Evolutionary conservation across 2,329 filamentous ascomycete genomes (phyloP).

Genomic region (Ophiostoma australiae): DNA sequence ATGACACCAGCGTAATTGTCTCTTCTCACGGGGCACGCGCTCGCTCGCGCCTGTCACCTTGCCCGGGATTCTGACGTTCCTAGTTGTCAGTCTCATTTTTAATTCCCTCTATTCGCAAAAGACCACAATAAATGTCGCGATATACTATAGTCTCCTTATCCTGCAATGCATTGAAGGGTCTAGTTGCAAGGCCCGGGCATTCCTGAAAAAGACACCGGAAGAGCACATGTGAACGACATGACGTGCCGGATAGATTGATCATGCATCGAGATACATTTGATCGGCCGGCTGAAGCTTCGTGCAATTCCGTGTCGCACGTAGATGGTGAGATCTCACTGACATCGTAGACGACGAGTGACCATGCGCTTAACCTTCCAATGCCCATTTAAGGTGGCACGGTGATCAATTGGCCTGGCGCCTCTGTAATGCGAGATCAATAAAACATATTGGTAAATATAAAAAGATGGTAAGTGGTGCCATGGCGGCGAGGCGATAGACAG

Average conservation of each 20-base stretch:
- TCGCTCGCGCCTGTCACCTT: slow-evolving; percentile 1
- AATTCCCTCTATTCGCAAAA: not conserved
- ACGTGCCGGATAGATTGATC: not conserved
- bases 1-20: not conserved
- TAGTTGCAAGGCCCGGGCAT: not conserved
- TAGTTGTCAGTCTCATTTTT: not conserved
- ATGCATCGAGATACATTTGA: not conserved
- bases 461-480: not conserved
- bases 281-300: not conserved
- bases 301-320: not conserved
- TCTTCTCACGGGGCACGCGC: not conserved
- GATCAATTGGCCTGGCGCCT: not conserved
- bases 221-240: not conserved
- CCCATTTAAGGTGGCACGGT: not conserved
- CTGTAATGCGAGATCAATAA: not conserved
- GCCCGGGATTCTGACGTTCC: not conserved
- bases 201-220: not conserved
- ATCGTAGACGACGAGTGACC: not conserved
- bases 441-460: not conserved
- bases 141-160: not conserved
- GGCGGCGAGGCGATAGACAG: not conserved
- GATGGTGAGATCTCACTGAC: not conserved
- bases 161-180: not conserved
- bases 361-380: not conserved
- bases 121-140: not conserved